These are phyloP conservation scores for Macroventuria anomochaeta DNA, from an alignment of 2,329 filamentous ascomycete species.

Conservation along the genomic window DNA sequence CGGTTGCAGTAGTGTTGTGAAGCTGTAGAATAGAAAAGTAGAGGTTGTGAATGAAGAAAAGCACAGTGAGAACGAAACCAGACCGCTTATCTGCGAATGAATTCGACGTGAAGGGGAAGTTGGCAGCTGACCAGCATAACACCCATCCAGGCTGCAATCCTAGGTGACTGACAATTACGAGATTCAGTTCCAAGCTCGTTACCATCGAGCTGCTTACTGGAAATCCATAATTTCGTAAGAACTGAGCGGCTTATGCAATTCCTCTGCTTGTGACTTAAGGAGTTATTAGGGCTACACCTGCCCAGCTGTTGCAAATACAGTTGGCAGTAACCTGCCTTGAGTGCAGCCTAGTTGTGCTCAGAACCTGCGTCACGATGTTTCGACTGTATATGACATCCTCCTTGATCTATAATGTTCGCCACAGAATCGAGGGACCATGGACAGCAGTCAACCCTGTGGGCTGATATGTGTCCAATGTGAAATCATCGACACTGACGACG, in stretches of 20 bases:
- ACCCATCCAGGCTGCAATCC: neutral
- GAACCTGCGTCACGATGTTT: no score
- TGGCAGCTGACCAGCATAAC: neutral
- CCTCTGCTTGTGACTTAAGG: neutral
- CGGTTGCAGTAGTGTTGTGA: neutral
- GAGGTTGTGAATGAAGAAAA: neutral
- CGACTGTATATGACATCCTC: no score
- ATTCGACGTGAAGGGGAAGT: constrained; percentile 8
- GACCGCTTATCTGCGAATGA: neutral
- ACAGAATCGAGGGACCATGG: no score
- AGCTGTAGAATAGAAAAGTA: neutral
- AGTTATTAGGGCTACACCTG: no score
- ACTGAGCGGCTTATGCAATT: neutral
- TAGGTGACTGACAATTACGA: constrained; percentile 10
- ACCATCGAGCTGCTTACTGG: neutral
- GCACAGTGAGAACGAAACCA: neutral
- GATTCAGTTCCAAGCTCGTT: neutral
- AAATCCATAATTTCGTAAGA: neutral
- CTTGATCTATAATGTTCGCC: no score
- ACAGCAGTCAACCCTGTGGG: no score
- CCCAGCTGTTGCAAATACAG: no score
- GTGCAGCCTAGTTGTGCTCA: no score
- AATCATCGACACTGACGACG: neutral
- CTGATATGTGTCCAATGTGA: neutral
- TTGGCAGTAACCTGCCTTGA: no score